Base-by-base conservation (phyloP, 306 rosid genomes). In the Prunus dulcis region DNA sequence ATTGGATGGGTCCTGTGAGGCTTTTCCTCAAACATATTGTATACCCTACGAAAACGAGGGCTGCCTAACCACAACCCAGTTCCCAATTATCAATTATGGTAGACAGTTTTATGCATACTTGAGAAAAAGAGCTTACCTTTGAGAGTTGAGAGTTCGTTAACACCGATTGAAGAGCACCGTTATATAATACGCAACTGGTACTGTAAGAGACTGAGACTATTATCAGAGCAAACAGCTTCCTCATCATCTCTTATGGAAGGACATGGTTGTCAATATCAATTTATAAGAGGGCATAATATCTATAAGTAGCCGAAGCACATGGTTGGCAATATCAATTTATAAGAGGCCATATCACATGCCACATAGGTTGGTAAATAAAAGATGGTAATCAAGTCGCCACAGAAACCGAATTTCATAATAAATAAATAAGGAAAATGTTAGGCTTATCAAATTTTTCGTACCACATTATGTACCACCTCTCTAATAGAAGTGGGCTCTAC, bases 11-110 rank as follows among this genome's bases (percentile, higher is more conserved):
- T 46, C 47, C 63, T 28, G 4, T 30, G 46, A 65, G 23, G 78
- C 34, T 9, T 56, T 79, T 66, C 45, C n/a, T 79, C 82, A 47
- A 47, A 79, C 74, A 79, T 0, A 12, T 23, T 27, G 60, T 47
- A 60, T 45, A 45, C 77, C 20, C 8, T 34, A 1, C 6, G 12
- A 57, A 15, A 70, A 72, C 6, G 5, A 57, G 6, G 23, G 18
- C 11, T 9, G 41, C 14, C 14, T 0, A 45, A 45, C 11, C 45
- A n/a, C 47, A 25, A 60, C 19, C 28, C 73, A 69, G 58, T 15
- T 14, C 19, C 57, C 27, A 64, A 34, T 61, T 60, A 7, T 23
- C 12, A 45, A 46, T 2, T 43, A 15, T 10, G 51, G 13, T 2
- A 43, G 12, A 43, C 23, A 62, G 2, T 38, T 51, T 2, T 2